phyloP scores from a whole-genome alignment of 2,329 filamentous ascomycete species.

The Colletotrichum cuscutae region DNA sequence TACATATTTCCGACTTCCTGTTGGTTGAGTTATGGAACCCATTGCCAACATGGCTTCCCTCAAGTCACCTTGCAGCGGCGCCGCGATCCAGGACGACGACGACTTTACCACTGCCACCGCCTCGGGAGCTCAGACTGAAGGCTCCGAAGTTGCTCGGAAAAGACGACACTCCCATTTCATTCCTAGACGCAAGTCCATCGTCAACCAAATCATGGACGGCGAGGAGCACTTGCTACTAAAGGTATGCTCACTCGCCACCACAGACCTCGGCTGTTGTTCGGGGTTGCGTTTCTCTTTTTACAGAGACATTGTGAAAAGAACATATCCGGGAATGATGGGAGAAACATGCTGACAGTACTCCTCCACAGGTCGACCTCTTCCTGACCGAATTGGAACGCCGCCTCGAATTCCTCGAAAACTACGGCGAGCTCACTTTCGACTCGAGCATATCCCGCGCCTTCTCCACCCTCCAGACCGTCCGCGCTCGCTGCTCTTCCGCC shows the following conservation, averaged over 20 bases:
- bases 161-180: slow-evolving; percentile 68
- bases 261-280: background rate
- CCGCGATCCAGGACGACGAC: slow-evolving; percentile 45
- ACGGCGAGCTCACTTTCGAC: slow-evolving; percentile 86
- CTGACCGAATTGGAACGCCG: slow-evolving; percentile 87
- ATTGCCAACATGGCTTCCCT: slow-evolving; percentile 48
- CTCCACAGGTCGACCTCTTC: slow-evolving; percentile 76
- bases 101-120: slow-evolving; percentile 47
- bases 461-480: slow-evolving; percentile 85
- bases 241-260: slow-evolving; percentile 45
- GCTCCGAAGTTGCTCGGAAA: slow-evolving; percentile 48
- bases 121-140: slow-evolving; percentile 52
- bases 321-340: too few relatives aligned
- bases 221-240: slow-evolving; percentile 71
- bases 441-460: slow-evolving; percentile 86
- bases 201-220: slow-evolving; percentile 69
- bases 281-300: background rate
- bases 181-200: slow-evolving; percentile 67
- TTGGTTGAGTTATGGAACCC: slow-evolving; percentile 27
- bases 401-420: slow-evolving; percentile 88
- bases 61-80: slow-evolving; percentile 49
- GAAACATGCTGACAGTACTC: background rate
- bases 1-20: background rate
- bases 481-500: slow-evolving; percentile 87
- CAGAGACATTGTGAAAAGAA: too few relatives aligned